Conservation (phyloP, 108 stramenopile genomes). For the Skeletonema menzelii region DNA sequence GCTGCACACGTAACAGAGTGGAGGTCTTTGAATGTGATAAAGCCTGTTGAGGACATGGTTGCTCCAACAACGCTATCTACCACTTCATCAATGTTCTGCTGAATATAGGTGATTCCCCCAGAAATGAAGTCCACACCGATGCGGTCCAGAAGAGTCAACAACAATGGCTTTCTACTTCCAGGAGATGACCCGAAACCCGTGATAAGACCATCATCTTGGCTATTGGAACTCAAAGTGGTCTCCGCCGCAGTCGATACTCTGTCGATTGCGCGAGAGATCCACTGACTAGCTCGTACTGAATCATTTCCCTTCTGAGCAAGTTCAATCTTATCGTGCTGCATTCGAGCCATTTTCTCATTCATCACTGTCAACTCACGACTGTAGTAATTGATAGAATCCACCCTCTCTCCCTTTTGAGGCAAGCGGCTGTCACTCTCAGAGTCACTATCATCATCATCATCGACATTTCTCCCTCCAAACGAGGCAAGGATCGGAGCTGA, state of each 20-base stretch:
- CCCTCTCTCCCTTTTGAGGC: constrained; percentile 42
- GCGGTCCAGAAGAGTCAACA: constrained; percentile 32
- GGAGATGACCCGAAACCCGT: constrained; percentile 20
- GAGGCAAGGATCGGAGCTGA: constrained; percentile 49
- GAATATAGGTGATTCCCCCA: constrained; percentile 26
- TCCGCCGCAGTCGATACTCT: constrained; percentile 31
- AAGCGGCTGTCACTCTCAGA: neutral
- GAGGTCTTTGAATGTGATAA: constrained; percentile 88
- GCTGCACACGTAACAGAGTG: constrained; percentile 72
- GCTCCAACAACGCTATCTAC: constrained; percentile 68
- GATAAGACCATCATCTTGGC: constrained; percentile 37
- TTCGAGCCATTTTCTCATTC: constrained; percentile 41
- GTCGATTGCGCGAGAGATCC: constrained; percentile 53
- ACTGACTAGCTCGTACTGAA: constrained; percentile 51
- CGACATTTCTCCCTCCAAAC: constrained; percentile 10
- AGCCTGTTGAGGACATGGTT: constrained; percentile 88
- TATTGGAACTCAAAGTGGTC: constrained; percentile 25
- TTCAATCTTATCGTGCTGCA: constrained; percentile 48
- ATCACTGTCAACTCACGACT: constrained; percentile 36
- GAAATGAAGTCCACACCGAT: constrained; percentile 43
- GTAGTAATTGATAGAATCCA: constrained; percentile 58
- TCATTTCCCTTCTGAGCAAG: constrained; percentile 41
- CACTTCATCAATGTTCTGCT: constrained; percentile 49
- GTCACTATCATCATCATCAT: constrained; percentile 15
- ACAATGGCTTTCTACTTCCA: constrained; percentile 23